Evolutionary conservation across 2,329 filamentous ascomycete genomes (phyloP).

Genomic region (Penicillium sp.): DNA sequence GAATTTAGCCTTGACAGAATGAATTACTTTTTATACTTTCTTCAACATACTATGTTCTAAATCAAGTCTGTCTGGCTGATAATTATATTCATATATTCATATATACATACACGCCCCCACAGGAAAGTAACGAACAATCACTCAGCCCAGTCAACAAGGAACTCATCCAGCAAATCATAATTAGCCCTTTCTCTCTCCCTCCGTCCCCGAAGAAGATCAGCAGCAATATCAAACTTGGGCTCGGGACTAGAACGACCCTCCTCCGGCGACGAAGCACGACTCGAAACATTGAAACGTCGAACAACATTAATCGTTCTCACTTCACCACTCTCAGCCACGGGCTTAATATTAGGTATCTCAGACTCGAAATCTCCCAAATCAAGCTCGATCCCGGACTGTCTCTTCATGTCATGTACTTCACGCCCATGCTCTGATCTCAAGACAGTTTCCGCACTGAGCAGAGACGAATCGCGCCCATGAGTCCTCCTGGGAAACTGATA

Average conservation of each 20-base stretch:
- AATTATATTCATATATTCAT: not conserved
- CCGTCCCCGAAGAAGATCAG: conserved; percentile 6
- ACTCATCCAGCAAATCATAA: conserved; percentile 9
- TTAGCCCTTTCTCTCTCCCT: conserved; percentile 2
- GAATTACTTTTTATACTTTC: not conserved
- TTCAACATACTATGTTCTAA: not conserved
- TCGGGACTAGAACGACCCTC: not conserved
- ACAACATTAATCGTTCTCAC: too few species aligned
- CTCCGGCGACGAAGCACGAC: not conserved
- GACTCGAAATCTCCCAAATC: not conserved
- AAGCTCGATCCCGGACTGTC: not conserved
- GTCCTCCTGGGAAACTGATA: not conserved
- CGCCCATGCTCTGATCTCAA: not conserved
- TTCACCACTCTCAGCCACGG: not conserved
- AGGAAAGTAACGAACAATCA: not conserved
- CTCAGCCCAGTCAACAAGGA: conserved; percentile 6
- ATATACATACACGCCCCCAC: not conserved
- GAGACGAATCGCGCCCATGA: not conserved
- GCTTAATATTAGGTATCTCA: not conserved
- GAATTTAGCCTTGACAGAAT: conserved; percentile 1
- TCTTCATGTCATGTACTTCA: not conserved
- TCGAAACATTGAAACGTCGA: not conserved
- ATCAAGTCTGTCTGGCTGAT: not conserved
- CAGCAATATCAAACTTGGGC: conserved; percentile 10
- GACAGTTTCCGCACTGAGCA: not conserved